Evolutionary conservation across 2,329 filamentous ascomycete genomes (phyloP).

Genomic region (Ophiognomonia clavigignenti-juglandacearum): DNA sequence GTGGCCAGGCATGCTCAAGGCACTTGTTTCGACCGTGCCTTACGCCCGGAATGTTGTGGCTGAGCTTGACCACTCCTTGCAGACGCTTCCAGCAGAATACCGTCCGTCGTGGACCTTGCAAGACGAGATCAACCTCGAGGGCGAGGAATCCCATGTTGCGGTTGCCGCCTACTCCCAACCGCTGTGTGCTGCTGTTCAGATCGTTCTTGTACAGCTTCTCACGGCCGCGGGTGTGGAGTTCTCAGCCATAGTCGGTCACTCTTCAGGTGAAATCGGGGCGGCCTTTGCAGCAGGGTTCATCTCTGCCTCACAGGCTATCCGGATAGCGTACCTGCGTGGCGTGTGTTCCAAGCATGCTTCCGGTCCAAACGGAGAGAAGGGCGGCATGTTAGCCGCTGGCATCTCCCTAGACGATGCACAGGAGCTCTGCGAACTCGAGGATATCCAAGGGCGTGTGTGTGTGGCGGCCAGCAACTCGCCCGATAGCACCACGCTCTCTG

Average conservation of each 20-base stretch:
- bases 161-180: neutral
- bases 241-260: slow-evolving; percentile 39
- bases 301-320: slow-evolving; percentile 34
- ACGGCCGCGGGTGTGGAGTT: slow-evolving; percentile 27
- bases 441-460: slow-evolving; percentile 16
- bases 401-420: slow-evolving; percentile 31
- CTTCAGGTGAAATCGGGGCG: slow-evolving; percentile 45
- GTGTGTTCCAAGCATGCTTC: slow-evolving; percentile 22
- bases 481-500: slow-evolving; percentile 31
- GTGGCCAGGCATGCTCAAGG: slow-evolving; percentile 16
- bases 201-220: slow-evolving; percentile 40
- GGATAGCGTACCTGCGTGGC: slow-evolving; percentile 41
- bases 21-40: slow-evolving; percentile 1
- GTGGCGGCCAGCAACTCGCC: slow-evolving; percentile 32
- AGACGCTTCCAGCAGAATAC: slow-evolving; percentile 8
- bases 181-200: slow-evolving; percentile 41
- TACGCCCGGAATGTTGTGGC: slow-evolving; percentile 6
- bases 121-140: slow-evolving; percentile 10
- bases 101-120: slow-evolving; percentile 13
- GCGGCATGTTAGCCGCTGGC: slow-evolving; percentile 45
- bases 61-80: slow-evolving; percentile 11
- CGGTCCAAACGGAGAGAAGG: slow-evolving; percentile 18
- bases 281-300: slow-evolving; percentile 44
- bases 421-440: slow-evolving; percentile 21
- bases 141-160: slow-evolving; percentile 4